Evolutionary conservation across 148 eudicot genomes (phyloP).

Genomic region (Pharnaceum exiguum): DNA sequence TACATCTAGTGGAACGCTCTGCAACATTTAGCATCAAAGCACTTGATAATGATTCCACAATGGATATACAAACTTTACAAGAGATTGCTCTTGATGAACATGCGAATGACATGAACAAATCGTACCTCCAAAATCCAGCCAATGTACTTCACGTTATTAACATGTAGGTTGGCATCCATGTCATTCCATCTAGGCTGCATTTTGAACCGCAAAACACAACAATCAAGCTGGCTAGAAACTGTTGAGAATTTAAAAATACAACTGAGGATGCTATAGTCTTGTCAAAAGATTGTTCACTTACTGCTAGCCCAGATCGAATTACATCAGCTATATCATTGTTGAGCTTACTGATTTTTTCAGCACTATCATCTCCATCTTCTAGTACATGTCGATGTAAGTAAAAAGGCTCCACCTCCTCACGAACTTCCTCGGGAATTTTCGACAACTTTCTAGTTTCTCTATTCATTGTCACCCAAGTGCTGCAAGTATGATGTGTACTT

Average conservation of each 20-base stretch:
- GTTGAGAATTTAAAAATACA: no score
- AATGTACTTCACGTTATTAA: conserved; percentile 81
- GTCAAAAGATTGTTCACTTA: conserved; percentile 43
- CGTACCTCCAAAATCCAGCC: conserved; percentile 88
- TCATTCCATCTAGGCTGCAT: conserved; percentile 93
- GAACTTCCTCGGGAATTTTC: conserved; percentile 69
- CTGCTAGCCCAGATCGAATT: conserved; percentile 64
- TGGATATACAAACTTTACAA: not conserved
- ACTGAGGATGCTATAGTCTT: no score
- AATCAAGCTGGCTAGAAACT: no score
- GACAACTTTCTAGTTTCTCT: conserved; percentile 78
- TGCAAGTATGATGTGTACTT: conserved; percentile 11
- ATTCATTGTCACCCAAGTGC: conserved; percentile 92
- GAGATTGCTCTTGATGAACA: not conserved
- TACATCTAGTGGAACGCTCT: conserved; percentile 73
- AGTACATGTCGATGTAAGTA: conserved; percentile 45
- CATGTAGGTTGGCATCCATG: conserved; percentile 88
- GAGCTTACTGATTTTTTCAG: conserved; percentile 59
- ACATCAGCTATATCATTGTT: conserved; percentile 49
- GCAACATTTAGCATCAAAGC: conserved; percentile 14
- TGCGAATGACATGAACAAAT: not conserved
- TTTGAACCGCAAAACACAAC: not conserved
- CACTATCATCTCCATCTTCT: conserved; percentile 26
- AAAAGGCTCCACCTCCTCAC: conserved; percentile 57
- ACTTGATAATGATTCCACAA: not conserved